phyloP scores from a whole-genome alignment of 1,284 basidiomycete genomes.

The Phylloporus sp. region DNA sequence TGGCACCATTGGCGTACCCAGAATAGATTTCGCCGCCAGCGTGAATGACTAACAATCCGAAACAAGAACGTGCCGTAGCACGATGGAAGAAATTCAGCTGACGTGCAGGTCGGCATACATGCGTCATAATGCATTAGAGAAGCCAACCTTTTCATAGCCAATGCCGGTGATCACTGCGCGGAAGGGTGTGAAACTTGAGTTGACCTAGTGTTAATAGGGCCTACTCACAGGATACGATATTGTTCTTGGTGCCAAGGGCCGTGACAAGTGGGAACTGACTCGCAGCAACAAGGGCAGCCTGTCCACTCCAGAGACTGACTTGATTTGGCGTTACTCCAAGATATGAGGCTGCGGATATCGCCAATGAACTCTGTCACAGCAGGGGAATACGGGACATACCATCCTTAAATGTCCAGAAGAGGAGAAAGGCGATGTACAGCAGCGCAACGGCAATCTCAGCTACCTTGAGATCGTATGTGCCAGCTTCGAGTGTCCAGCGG shows the following conservation, averaged over 20 bases:
- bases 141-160: conserved; percentile 62
- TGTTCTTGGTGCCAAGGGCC: conserved; percentile 71
- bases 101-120: conserved; percentile 8
- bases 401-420: conserved; percentile 58
- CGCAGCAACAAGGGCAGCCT: conserved; percentile 58
- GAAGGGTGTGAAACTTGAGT: neutral
- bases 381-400: conserved; percentile 45
- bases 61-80: conserved; percentile 56
- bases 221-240: conserved; percentile 61
- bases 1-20: conserved; percentile 20
- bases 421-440: conserved; percentile 54
- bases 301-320: conserved; percentile 54
- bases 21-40: conserved; percentile 47
- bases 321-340: conserved; percentile 44
- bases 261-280: conserved; percentile 69
- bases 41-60: conserved; percentile 61
- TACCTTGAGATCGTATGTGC: conserved; percentile 54
- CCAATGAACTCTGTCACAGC: neutral
- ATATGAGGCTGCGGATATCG: conserved; percentile 44
- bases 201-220: neutral
- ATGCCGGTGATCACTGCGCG: conserved; percentile 62
- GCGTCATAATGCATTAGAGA: neutral
- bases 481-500: conserved; percentile 55
- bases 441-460: conserved; percentile 55
- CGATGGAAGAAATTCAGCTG: conserved; percentile 64